Conservation (phyloP, 305 asterid species). For the Fraxinus baroniana region DNA sequence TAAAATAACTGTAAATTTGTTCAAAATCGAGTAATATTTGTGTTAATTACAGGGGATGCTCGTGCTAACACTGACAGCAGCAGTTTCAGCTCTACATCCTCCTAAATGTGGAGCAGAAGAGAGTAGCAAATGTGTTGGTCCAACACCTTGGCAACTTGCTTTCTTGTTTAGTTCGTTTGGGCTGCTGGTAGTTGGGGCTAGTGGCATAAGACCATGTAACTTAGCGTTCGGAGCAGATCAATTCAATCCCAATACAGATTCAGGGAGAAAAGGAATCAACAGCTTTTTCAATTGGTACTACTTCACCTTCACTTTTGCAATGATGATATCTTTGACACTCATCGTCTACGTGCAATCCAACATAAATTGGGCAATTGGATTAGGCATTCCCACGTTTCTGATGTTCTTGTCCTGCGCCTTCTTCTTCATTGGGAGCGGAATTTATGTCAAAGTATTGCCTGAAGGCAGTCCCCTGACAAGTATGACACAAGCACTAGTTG, state of each 20-base stretch:
- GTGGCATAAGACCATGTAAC: constrained; percentile 58
- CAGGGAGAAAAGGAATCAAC: constrained; percentile 48
- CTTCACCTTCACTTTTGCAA: constrained; percentile 30
- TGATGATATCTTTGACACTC: constrained; percentile 25
- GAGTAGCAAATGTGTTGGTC: constrained; percentile 30
- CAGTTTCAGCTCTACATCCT: constrained; percentile 46
- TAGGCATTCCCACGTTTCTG: constrained; percentile 28
- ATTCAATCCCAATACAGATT: constrained; percentile 53
- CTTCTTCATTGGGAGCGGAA: constrained; percentile 26
- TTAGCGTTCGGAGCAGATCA: constrained; percentile 63
- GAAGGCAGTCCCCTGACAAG: constrained; percentile 56
- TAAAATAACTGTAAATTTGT: not conserved
- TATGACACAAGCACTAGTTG: constrained; percentile 35
- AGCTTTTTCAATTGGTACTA: constrained; percentile 46
- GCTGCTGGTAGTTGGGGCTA: constrained; percentile 46
- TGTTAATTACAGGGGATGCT: constrained; percentile 24
- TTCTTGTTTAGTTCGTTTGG: constrained; percentile 40
- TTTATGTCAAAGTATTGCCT: constrained; percentile 42
- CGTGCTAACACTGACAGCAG: constrained; percentile 20
- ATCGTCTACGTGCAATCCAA: constrained; percentile 30
- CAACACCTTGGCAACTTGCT: constrained; percentile 40
- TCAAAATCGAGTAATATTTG: not conserved
- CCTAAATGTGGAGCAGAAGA: constrained; percentile 36
- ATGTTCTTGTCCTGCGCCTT: constrained; percentile 30
- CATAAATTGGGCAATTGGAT: constrained; percentile 33